These are phyloP conservation scores for Chaetomium tenue DNA, from an alignment of 495 filamentous ascomycete species.

Conservation along the genomic window DNA sequence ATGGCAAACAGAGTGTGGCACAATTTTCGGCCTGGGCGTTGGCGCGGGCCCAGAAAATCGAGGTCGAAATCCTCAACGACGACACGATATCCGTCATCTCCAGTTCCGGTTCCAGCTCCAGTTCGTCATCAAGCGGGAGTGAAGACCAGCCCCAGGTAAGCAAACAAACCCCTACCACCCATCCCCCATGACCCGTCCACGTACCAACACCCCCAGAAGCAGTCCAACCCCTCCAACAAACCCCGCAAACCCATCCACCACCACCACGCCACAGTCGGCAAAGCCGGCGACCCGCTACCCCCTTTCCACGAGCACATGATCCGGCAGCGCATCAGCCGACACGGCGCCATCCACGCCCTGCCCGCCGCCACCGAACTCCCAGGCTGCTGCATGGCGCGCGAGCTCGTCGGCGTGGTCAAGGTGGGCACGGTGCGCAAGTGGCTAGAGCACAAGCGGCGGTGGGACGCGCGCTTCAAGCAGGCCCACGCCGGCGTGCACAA, in stretches of 20 bases:
- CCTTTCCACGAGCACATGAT: conserved; percentile 83
- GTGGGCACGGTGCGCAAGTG: conserved; percentile 76
- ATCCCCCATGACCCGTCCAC: background rate
- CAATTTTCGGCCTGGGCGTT: conserved; percentile 92
- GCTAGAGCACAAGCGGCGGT: conserved; percentile 67
- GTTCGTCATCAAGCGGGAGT: conserved; percentile 44
- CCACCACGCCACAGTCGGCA: conserved; percentile 56
- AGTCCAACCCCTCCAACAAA: background rate
- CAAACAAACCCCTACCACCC: conserved; percentile 5
- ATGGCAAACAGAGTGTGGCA: conserved; percentile 60
- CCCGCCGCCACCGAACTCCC: conserved; percentile 59
- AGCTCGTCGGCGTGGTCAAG: conserved; percentile 75
- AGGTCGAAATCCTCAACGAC: conserved; percentile 78
- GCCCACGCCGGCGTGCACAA: conserved; percentile 67
- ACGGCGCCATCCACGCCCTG: conserved; percentile 68
- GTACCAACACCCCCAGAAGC: background rate
- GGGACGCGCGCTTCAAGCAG: conserved; percentile 66
- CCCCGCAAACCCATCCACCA: conserved; percentile 9
- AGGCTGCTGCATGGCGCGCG: conserved; percentile 58
- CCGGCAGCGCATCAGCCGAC: conserved; percentile 75
- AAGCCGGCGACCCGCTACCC: conserved; percentile 78
- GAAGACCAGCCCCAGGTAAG: conserved; percentile 31
- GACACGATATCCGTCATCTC: conserved; percentile 74
- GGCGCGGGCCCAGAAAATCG: conserved; percentile 72
- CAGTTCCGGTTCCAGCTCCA: conserved; percentile 36